phyloP scores from a whole-genome alignment of 768 basidiomycete genomes.

The Kwoniella newhampshirensis region DNA sequence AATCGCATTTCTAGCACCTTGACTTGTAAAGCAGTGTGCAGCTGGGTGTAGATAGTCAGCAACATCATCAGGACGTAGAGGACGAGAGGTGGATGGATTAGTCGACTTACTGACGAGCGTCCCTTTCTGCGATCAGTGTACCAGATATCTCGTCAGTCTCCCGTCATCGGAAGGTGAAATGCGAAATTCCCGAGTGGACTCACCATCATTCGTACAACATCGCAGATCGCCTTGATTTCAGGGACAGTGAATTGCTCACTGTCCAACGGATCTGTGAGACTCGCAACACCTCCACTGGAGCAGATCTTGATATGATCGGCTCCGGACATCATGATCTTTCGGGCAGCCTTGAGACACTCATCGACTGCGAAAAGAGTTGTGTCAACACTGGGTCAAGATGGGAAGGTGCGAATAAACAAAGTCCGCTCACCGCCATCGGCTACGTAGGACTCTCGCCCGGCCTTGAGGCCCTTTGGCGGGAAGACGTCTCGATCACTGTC shows the following conservation, averaged over 20 bases:
- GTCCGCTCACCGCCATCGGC: constrained; percentile 25
- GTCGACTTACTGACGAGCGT: constrained; percentile 26
- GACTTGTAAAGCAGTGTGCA: constrained; percentile 28
- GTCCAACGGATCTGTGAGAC: constrained; percentile 27
- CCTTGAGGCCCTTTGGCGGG: no score
- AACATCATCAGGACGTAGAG: neutral
- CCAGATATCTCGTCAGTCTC: neutral
- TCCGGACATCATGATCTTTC: constrained; percentile 29
- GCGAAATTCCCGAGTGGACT: neutral
- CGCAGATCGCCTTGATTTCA: constrained; percentile 35
- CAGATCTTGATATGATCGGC: constrained; percentile 39
- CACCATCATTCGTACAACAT: constrained; percentile 30
- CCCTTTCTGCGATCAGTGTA: constrained; percentile 16
- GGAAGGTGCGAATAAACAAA: neutral
- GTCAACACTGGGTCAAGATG: neutral
- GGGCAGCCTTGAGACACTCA: constrained; percentile 24
- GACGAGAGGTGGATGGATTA: no score
- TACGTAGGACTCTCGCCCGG: neutral
- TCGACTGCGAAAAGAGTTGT: constrained; percentile 11
- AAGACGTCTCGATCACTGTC: constrained; percentile 6
- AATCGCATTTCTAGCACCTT: constrained; percentile 27
- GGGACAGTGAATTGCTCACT: constrained; percentile 31
- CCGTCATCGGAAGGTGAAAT: neutral
- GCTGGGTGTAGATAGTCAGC: constrained; percentile 6
- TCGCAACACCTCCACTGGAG: constrained; percentile 27